A percentile compares a stretch with the other conserved stretches of the same genome.
Conservation (phyloP, 106 monocot species). For the Dactylorhiza incarnata region DNA sequence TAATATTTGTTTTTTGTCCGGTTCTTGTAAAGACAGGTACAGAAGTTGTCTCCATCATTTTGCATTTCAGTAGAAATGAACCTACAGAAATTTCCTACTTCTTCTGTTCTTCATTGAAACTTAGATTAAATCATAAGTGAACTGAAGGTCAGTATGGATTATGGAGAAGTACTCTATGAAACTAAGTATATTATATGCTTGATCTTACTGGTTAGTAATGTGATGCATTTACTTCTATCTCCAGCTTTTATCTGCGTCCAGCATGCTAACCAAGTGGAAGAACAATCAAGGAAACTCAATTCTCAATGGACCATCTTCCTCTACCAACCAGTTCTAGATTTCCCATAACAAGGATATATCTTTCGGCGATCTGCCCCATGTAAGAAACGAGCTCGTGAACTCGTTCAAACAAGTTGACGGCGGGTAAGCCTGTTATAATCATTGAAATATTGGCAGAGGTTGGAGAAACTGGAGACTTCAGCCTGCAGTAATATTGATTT, state of each 20-base stretch:
- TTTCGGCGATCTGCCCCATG: slow-evolving; percentile 27
- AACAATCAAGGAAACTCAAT: background rate
- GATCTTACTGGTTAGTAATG: background rate
- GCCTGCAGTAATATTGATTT: background rate
- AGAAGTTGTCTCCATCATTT: too few species aligned
- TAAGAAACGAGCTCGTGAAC: slow-evolving; percentile 20
- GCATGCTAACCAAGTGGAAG: too few species aligned
- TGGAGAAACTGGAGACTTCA: too few species aligned
- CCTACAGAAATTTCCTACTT: too few species aligned
- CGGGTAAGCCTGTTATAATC: slow-evolving; percentile 8
- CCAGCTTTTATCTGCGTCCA: too few species aligned
- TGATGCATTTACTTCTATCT: background rate
- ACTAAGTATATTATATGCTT: background rate
- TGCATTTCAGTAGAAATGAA: too few species aligned
- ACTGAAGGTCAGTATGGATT: background rate
- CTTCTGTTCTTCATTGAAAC: too few species aligned
- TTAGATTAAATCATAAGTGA: too few species aligned
- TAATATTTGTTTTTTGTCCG: too few species aligned
- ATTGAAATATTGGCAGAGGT: too few species aligned
- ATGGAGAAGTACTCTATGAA: background rate
- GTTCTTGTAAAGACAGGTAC: too few species aligned
- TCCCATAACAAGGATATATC: slow-evolving; percentile 39
- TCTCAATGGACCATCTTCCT: background rate
- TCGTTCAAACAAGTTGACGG: slow-evolving; percentile 34
- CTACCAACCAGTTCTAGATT: slow-evolving; percentile 5